phyloP scores from a whole-genome alignment of 345 rosid genomes.

The Eucalyptus marginata region DNA sequence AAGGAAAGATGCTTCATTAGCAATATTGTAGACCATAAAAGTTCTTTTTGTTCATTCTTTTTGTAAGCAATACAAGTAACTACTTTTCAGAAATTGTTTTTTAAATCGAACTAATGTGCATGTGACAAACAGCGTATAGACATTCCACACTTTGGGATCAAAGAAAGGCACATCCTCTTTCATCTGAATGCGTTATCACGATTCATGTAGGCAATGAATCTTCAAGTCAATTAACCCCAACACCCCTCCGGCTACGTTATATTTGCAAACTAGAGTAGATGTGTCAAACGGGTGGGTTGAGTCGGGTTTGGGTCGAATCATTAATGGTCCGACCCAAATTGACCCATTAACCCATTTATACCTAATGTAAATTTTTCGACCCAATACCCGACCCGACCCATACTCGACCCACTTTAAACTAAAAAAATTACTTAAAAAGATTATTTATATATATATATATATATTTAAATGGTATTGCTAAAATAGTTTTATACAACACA shows the following conservation, averaged over 20 bases:
- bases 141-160: neutral
- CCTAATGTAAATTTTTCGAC: too few relatives aligned
- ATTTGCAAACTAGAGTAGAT: too few relatives aligned
- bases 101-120: neutral
- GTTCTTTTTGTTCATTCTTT: accelerated
- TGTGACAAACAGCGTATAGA: neutral
- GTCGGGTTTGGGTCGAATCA: too few relatives aligned
- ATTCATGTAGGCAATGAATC: neutral
- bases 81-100: neutral
- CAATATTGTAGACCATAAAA: neutral
- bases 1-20: neutral
- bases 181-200: neutral
- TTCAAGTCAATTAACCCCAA: neutral
- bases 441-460: too few relatives aligned
- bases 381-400: too few relatives aligned
- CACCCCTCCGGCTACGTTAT: neutral
- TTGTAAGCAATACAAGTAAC: neutral
- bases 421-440: too few relatives aligned
- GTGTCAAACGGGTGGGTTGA: too few relatives aligned
- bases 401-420: too few relatives aligned
- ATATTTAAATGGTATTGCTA: too few relatives aligned
- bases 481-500: too few relatives aligned
- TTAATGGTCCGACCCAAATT: too few relatives aligned
- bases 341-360: too few relatives aligned
- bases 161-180: neutral